Conservation (phyloP, 2,329 filamentous ascomycete genomes). For the Paradendryphiella salina region DNA sequence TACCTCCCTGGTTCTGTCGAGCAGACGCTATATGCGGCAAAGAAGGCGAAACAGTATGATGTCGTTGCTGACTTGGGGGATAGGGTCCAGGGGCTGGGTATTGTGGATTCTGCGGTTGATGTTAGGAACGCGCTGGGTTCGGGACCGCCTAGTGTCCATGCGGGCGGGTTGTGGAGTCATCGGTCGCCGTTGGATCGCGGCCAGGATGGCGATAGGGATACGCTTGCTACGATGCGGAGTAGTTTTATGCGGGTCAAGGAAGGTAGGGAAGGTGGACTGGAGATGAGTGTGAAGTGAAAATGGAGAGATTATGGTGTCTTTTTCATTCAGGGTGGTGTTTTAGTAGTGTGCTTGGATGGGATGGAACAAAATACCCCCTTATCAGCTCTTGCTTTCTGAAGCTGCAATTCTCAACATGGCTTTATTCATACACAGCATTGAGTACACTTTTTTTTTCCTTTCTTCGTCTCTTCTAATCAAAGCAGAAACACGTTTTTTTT, state of each 20-base stretch:
- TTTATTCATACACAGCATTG: too few species aligned
- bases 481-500: too few species aligned
- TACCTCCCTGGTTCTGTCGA: slow-evolving; percentile 64
- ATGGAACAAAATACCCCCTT: neutral
- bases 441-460: too few species aligned
- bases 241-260: neutral
- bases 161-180: neutral
- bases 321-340: neutral
- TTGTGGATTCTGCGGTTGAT: slow-evolving; percentile 35
- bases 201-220: neutral
- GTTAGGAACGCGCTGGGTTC: slow-evolving; percentile 10
- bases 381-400: too few species aligned
- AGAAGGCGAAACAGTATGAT: slow-evolving; percentile 12
- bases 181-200: neutral
- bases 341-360: too few species aligned
- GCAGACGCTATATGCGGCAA: slow-evolving; percentile 23
- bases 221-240: neutral
- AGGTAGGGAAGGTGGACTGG: slow-evolving; percentile 17
- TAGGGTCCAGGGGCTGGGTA: slow-evolving; percentile 37
- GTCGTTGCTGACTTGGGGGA: slow-evolving; percentile 29
- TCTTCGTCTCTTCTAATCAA: too few species aligned
- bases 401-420: too few species aligned
- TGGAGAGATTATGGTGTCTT: too few species aligned
- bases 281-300: slow-evolving; percentile 1
- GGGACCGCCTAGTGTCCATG: neutral